Conservation (phyloP, 2,329 filamentous ascomycete genomes). For the Boeremia lycopersici region DNA sequence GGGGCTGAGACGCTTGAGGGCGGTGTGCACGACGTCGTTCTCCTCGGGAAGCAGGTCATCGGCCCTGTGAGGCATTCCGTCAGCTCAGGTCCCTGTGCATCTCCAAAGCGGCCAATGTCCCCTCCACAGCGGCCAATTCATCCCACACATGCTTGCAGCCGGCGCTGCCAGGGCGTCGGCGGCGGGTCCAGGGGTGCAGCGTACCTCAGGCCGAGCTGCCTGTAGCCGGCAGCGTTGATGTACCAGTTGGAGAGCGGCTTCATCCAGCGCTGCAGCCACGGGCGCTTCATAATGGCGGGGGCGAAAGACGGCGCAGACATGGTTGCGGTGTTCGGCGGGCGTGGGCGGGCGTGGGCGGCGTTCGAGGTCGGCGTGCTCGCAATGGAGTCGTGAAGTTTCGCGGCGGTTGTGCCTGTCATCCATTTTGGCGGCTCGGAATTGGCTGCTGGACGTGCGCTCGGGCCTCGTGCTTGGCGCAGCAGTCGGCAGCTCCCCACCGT, state of each 20-base stretch:
- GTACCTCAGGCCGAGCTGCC: slow-evolving; percentile 89
- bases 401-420: background rate
- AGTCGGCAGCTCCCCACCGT: slow-evolving; percentile 10
- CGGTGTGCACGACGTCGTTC: slow-evolving; percentile 81
- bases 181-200: slow-evolving; percentile 22
- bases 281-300: slow-evolving; percentile 79
- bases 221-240: slow-evolving; percentile 85
- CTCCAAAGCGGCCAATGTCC: background rate
- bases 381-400: slow-evolving; percentile 21
- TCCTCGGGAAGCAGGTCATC: slow-evolving; percentile 97
- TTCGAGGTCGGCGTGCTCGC: slow-evolving; percentile 33
- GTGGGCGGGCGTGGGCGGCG: slow-evolving; percentile 25
- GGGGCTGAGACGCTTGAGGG: slow-evolving; percentile 85
- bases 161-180: too few relatives aligned
- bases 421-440: slow-evolving; percentile 11
- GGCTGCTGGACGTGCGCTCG: slow-evolving; percentile 1
- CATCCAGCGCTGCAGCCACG: slow-evolving; percentile 81
- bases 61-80: slow-evolving; percentile 64
- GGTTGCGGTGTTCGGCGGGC: slow-evolving; percentile 39
- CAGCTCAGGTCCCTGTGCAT: slow-evolving; percentile 27
- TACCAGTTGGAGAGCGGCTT: slow-evolving; percentile 89
- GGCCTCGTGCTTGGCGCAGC: slow-evolving; percentile 3
- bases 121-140: slow-evolving; percentile 3
- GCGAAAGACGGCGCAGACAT: slow-evolving; percentile 77
- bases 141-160: background rate